Evolutionary conservation across 106 monocot genomes (phyloP), one percentile per base, ranked within the genome.

Genomic region (Iris macrosiphon): DNA sequence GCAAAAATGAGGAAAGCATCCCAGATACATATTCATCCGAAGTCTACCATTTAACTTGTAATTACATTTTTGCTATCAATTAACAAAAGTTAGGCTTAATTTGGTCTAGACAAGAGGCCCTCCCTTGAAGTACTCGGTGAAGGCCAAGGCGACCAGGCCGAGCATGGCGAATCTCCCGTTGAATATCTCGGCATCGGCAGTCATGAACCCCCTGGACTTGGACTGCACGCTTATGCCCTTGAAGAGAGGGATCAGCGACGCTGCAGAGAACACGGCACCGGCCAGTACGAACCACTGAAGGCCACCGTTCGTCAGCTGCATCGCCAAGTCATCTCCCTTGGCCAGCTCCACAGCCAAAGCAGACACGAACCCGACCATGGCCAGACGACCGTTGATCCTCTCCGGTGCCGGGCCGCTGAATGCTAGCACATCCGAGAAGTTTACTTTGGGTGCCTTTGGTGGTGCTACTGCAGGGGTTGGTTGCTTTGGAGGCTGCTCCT

Each of bases 101-200:
- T n/a, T n/a, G n/a, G n/a, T n/a, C n/a, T n/a, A n/a, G n/a, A 85
- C 76, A 37, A 86, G 62, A 33, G 86, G 86, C 13, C 76, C 76
- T n/a, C 86, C 86, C 37, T 60, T 87, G 21, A 87, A 17, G 66
- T 55, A 87, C 68, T 87, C 87, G 3, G 87, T 87, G 68, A 82
- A 63, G 23, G 72, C 87, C 31, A 87, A 48, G 3, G 78, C 81
- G 16, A 87, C 87, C 38, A 78, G 39, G 5, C 87, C 87, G 7
- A 82, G 35, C 81, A 87, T 87, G 40, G 87, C 87, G 48, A 82
- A 67, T 66, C 87, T 52, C 14, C 86, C 86, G 32, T 86, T 86
- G 77, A 61, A 81, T 45, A 86, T 34, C 77, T 86, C 86, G 4
- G 82, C 87, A n/a, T 72, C 58, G 3, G 77, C 63, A 21, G 47